Conservation (phyloP, 169 alveolate species). For the Plasmodium gallinaceum region DNA sequence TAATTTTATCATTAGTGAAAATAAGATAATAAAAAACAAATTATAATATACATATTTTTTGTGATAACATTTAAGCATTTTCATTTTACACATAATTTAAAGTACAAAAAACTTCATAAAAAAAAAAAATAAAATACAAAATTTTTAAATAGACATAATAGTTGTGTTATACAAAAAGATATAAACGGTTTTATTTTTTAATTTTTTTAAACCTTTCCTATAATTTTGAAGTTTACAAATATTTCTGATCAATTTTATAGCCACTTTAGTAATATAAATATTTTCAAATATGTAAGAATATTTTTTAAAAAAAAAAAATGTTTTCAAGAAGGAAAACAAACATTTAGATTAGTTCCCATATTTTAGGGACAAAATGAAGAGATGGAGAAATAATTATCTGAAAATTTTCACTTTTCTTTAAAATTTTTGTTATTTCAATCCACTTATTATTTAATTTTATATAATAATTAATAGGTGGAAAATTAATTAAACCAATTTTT, state of each 20-base stretch:
- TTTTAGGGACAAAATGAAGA: conserved; percentile 55
- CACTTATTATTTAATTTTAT: conserved; percentile 68
- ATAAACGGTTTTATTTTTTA: background rate
- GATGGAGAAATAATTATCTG: conserved; percentile 74
- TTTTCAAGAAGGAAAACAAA: background rate
- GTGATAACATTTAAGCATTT: background rate
- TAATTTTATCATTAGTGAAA: background rate
- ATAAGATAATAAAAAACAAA: background rate
- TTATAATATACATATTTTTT: background rate
- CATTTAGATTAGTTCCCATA: conserved; percentile 44
- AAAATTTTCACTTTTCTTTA: conserved; percentile 63
- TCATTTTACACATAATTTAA: background rate
- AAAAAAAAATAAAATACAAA: background rate
- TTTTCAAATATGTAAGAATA: background rate
- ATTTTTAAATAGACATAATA: background rate
- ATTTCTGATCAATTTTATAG: background rate
- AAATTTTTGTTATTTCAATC: conserved; percentile 57
- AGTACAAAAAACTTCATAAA: background rate
- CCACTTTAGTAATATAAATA: background rate
- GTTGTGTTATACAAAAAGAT: background rate
- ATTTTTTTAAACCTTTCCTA: background rate
- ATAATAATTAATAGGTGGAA: conserved; percentile 58
- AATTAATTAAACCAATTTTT: conserved; percentile 71
- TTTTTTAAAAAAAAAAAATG: background rate
- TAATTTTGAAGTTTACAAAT: background rate